phyloP scores from a whole-genome alignment of 345 rosid genomes.

The Eucalyptus marginata region DNA sequence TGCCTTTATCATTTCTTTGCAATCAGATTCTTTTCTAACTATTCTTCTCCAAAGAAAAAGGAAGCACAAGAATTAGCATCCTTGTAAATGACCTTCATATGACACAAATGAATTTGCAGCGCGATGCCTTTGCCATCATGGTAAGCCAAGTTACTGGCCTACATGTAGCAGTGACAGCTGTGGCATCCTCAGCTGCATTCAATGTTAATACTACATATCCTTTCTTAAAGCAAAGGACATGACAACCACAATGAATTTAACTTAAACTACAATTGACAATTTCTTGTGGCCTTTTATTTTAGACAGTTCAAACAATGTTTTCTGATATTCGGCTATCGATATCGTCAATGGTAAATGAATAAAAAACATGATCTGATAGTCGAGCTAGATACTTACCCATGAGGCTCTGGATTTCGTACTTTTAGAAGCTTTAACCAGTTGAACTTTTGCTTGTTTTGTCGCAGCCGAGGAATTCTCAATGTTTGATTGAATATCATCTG shows the following conservation, averaged over 20 bases:
- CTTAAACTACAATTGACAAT: neutral
- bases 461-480: slow-evolving; percentile 36
- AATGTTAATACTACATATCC: neutral
- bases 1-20: neutral
- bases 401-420: slow-evolving; percentile 42
- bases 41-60: neutral
- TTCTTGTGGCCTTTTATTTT: neutral
- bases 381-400: slow-evolving; percentile 28
- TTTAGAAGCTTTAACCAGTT: slow-evolving; percentile 43
- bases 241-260: neutral
- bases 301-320: neutral
- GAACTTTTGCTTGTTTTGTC: slow-evolving; percentile 37
- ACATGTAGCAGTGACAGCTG: neutral
- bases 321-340: neutral
- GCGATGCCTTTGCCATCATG: neutral
- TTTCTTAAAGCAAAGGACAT: neutral
- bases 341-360: neutral
- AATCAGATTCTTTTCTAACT: neutral
- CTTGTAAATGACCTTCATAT: neutral
- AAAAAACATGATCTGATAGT: neutral
- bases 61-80: neutral
- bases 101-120: neutral
- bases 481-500: slow-evolving; percentile 57
- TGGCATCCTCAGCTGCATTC: neutral
- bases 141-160: neutral